Base-by-base conservation (phyloP, 2,329 filamentous ascomycete species). In the Pseudogymnoascus destructans region DNA sequence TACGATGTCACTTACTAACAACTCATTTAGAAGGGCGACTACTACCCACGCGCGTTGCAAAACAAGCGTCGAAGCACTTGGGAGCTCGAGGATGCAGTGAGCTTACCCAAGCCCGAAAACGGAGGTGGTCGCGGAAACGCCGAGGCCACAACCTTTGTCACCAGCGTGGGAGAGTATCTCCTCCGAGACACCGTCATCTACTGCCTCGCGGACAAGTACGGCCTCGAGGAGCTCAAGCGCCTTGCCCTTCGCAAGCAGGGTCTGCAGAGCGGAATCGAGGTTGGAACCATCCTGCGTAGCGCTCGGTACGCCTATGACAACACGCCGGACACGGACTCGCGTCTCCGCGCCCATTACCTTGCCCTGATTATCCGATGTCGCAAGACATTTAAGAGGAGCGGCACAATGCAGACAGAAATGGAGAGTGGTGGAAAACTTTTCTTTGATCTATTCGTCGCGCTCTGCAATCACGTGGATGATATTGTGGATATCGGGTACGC, bases 341-440 rank as follows among this genome's bases (percentile, higher is more conserved):
- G 86, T 69, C 84, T 97, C 73, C 90, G 91, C 77, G 91, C 91
- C 78, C 90, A 95, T 78, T 96, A 95, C 79, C 85, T 97, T 73
- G 89, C 91, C 72, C 82, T 96, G 74, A 95, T 96, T 74, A 95
- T 96, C 78, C 86, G 91, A 77, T 92, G 88, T 80, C 89, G 92
- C 73, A 90, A 90, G 79, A 95, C 89, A 69, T 96, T 97, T 75
- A 96, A 95, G 85, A 85, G 87, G 75, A 95, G 90, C 77, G 91
- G 91, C 75, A 96, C 91, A 74, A 95, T 96, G 90, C 91, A 96
- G 81, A 86, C 87, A 77, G 91, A 96, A 78, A 96, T 97, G 91
- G 89, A 95, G 78, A 84, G 84, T 73, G 90, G 91, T 72, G 90
- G 79, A 69, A 91, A 91, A 79, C 80, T 96, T 76, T 96, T 93